Percentiles rank a stretch among this genome's conserved stretches.
These are phyloP conservation scores for Venturia effusa DNA, from an alignment of 2,329 filamentous ascomycete species.

Conservation along the genomic window DNA sequence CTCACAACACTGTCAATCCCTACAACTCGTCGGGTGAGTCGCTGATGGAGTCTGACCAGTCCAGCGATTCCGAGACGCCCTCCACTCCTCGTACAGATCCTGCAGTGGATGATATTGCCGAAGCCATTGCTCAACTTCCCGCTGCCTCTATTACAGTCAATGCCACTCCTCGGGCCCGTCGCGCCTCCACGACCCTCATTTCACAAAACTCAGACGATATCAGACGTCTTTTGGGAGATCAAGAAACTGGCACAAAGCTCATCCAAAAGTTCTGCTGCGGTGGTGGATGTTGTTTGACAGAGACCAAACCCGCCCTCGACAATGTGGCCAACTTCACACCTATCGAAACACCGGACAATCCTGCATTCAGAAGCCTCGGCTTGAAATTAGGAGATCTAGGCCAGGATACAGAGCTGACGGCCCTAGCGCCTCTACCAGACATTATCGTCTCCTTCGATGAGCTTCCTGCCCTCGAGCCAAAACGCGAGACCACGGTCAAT, in stretches of 20 bases:
- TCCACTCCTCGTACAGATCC: conserved; percentile 34
- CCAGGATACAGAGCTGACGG: conserved; percentile 57
- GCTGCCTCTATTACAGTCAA: conserved; percentile 23
- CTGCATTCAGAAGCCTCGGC: conserved; percentile 69
- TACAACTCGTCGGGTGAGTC: conserved; percentile 27
- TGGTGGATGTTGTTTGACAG: conserved; percentile 51
- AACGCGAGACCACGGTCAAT: conserved; percentile 31
- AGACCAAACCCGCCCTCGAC: conserved; percentile 40
- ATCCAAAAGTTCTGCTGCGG: conserved; percentile 54
- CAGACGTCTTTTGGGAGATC: conserved; percentile 44
- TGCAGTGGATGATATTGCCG: conserved; percentile 30
- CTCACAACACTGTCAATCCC: not conserved
- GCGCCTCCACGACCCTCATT: conserved; percentile 58
- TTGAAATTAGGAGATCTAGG: conserved; percentile 68
- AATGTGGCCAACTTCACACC: conserved; percentile 33
- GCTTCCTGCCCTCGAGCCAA: conserved; percentile 32
- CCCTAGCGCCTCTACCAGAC: conserved; percentile 59
- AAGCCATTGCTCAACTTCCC: conserved; percentile 29
- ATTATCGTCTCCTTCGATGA: conserved; percentile 59
- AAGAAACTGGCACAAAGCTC: conserved; percentile 45
- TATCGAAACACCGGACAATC: conserved; percentile 60
- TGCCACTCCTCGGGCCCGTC: conserved; percentile 34
- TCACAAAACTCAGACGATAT: conserved; percentile 50
- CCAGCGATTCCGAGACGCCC: conserved; percentile 31
- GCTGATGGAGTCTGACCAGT: conserved; percentile 29